Base-by-base conservation (phyloP, 2,329 filamentous ascomycete species). In the Aspergillus latus region DNA sequence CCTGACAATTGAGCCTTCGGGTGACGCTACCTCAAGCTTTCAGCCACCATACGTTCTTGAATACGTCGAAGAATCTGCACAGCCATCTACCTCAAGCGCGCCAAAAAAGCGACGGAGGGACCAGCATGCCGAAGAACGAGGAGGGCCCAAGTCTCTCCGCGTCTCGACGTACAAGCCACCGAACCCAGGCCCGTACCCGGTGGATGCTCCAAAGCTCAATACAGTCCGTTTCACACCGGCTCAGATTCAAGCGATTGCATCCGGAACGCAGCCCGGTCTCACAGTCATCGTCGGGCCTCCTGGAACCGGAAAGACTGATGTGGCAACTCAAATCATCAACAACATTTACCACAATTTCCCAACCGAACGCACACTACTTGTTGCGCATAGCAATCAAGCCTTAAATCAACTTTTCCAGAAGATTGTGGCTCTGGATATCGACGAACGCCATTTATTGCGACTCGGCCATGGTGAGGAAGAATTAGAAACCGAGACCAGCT, bases 341-440 rank as follows among this genome's bases (percentile, higher is more conserved):
- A 97, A 97, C 72, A 89, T 99, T 65, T 99, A 99, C 70, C 93
- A 97, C 78, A 96, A 97, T 75, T 99, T 97, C 71, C 92, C 94
- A 5, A 82, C 88, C 61, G 92, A 99, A 73, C 88, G 91, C 65
- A 99, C 94, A 0, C 78, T 99, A 15, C 84, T 99, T 40, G 86
- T 99, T 61, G 94, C 94, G 4, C 94, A 99, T 73, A 97, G 93
- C 75, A 99, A 99, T 69, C 95, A 99, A 73, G 94, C 94, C 1
- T 80, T 99, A 8, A 99, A 99, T 68, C 94, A 99, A 71, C 81
- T 99, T 1, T 99, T 99, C 76, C 90, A 95, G 66, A 99, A 99
- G 77, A 99, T 99, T 59, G 88, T 93, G n/a, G 89, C 89, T 4
- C 81, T 99, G 29, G 92, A 97, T 66, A 97, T 99, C 64, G 95